Base-by-base conservation (phyloP, 768 basidiomycete genomes). In the Xerocomus brunneocitrinus region DNA sequence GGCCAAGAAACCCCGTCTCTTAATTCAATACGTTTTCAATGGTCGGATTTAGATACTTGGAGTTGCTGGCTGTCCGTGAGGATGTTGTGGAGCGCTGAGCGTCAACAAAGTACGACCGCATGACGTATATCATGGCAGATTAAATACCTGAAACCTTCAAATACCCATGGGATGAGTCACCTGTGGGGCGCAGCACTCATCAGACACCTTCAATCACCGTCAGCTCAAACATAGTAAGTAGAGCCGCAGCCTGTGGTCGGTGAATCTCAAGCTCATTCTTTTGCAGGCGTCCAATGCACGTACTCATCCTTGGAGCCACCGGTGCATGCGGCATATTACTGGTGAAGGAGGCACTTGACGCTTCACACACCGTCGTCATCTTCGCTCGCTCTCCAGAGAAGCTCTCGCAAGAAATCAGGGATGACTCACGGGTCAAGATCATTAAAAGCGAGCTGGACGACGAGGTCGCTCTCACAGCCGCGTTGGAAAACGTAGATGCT, bases 291-390 rank as follows among this genome's bases (percentile, higher is more conserved):
- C 16, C n/a, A 9, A 40, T 80, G 80, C 82, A 74, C 25, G 60
- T 87, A 52, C 73, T 89, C 50, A 73, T 89, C 53, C 74, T 90
- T n/a, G 88, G 87, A 16, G 83, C 76, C 24, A 90, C 87, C 3
- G 87, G 87, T 1, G 75, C 80, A 13, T 68, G 69, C 34, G 88
- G 87, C 46, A 67, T 79, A 42, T 74, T 77, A 16, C 72, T 89
- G 54, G 74, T 83, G 52, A 76, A 81, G 48, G 77, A 84, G 61
- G 70, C 76, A 5, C 76, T 89, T 16, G 62, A 70, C 16, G 68
- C 69, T 22, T 58, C 64, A 5, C 74, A 78, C 58, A 71, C 75
- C 4, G 59, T 89, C 56, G 73, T 87, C 53, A 58, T 89, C 50
- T 88, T 80, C 51, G 85, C 79, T 10, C 81, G 86, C 31, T 80